These are phyloP conservation scores for Ceriops decandra DNA, from an alignment of 345 rosid genomes.

Conservation along the genomic window DNA sequence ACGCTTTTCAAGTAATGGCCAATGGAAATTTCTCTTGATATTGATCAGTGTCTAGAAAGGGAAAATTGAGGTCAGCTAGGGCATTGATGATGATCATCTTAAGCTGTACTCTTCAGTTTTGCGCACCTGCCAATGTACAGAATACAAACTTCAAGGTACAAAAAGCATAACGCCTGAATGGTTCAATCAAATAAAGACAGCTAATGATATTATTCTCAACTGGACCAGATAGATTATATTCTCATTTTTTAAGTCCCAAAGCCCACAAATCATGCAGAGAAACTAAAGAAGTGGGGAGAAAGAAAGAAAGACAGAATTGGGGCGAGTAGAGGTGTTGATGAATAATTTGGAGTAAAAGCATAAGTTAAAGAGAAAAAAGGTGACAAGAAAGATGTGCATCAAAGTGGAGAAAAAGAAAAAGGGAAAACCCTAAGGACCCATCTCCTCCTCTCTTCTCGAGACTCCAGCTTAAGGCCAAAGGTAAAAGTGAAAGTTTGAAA, in stretches of 20 bases:
- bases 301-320: conserved; percentile 1
- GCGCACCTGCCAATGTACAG: conserved; percentile 28
- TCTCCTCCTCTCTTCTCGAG: conserved; percentile 13
- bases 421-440: conserved; percentile 36
- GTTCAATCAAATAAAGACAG: conserved; percentile 61
- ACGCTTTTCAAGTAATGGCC: neutral
- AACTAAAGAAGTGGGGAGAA: neutral
- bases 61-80: conserved; percentile 11
- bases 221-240: conserved; percentile 35
- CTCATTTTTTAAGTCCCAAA: conserved; percentile 31
- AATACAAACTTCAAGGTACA: conserved; percentile 49
- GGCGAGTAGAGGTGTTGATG: neutral
- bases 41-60: neutral
- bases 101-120: conserved; percentile 19
- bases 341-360: conserved; percentile 1
- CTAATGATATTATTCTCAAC: conserved; percentile 37
- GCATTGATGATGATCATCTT: conserved; percentile 19
- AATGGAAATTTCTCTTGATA: neutral
- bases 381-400: conserved; percentile 16
- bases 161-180: conserved; percentile 39
- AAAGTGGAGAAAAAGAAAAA: conserved; percentile 22
- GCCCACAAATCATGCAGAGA: conserved; percentile 45
- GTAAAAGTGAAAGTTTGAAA: conserved; percentile 30
- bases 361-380: conserved; percentile 6
- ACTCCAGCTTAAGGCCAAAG: conserved; percentile 15